Conservation (phyloP, 805 yeast genomes). For the Kluyveromyces siamensis region DNA sequence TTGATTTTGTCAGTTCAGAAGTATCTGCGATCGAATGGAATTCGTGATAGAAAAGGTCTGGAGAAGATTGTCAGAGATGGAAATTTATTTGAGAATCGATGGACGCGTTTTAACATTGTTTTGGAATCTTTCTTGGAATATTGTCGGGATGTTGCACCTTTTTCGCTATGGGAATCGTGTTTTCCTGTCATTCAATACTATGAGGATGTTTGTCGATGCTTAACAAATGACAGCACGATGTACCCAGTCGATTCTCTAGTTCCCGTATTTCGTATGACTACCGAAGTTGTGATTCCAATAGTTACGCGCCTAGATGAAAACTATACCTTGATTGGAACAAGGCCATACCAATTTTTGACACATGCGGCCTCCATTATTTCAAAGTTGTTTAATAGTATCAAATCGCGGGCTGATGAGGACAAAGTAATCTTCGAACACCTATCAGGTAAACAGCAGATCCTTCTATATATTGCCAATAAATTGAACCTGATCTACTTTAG, state of each 20-base stretch:
- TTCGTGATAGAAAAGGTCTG: constrained; percentile 9
- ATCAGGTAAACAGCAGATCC: constrained; percentile 36
- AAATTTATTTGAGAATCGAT: constrained; percentile 24
- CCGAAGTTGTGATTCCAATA: constrained; percentile 29
- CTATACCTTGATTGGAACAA: constrained; percentile 9
- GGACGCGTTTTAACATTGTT: constrained; percentile 41
- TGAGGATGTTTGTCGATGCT: constrained; percentile 36
- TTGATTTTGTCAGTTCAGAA: constrained; percentile 31
- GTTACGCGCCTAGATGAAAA: constrained; percentile 18
- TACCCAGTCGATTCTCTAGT: constrained; percentile 28
- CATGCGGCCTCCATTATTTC: constrained; percentile 46
- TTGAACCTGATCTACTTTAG: constrained; percentile 50
- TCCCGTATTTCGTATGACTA: constrained; percentile 17
- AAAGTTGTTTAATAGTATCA: constrained; percentile 50
- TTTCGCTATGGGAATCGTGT: constrained; percentile 39
- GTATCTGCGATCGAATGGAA: constrained; percentile 13
- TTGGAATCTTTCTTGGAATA: constrained; percentile 39
- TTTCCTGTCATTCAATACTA: constrained; percentile 38
- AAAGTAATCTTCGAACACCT: constrained; percentile 6
- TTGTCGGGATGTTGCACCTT: constrained; percentile 44
- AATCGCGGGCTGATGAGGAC: constrained; percentile 36
- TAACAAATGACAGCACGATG: constrained; percentile 28
- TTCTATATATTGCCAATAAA: constrained; percentile 44
- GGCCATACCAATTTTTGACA: constrained; percentile 32
- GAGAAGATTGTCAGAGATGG: constrained; percentile 11